Evolutionary conservation across 768 basidiomycete genomes (phyloP).

Genomic region (Neoboletus subvelutipes): DNA sequence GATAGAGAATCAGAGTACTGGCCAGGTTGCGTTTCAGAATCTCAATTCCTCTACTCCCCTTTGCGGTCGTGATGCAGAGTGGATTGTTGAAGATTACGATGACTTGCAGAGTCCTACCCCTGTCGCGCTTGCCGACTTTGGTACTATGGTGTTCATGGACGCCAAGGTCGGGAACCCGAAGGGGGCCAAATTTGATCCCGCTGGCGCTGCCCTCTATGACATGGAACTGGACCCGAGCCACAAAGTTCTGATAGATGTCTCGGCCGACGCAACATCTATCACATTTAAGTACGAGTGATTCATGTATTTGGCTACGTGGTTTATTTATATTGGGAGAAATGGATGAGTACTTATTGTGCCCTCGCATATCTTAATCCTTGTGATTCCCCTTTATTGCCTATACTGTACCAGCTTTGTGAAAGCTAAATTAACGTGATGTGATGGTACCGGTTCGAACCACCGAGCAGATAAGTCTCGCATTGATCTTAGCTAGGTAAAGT

Average conservation of each 20-base stretch:
- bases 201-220: background rate
- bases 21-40: background rate
- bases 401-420: too few species aligned
- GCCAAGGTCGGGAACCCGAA: background rate
- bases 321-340: background rate
- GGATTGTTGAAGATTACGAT: slow-evolving; percentile 10
- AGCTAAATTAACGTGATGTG: too few species aligned
- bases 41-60: background rate
- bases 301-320: background rate
- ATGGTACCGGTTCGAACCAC: too few species aligned
- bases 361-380: too few species aligned
- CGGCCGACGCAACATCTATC: background rate
- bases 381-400: too few species aligned
- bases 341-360: too few species aligned
- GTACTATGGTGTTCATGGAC: slow-evolving; percentile 2
- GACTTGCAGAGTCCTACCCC: accelerated
- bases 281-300: background rate
- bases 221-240: slow-evolving; percentile 3
- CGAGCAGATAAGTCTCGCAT: too few species aligned
- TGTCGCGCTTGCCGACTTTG: slow-evolving; percentile 5
- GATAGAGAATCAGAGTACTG: slow-evolving; percentile 3
- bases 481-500: too few species aligned
- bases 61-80: slow-evolving; percentile 9
- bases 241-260: slow-evolving; percentile 2
- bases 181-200: background rate